Base-by-base conservation (phyloP, 306 rosid species). In the Dicorynia guianensis region DNA sequence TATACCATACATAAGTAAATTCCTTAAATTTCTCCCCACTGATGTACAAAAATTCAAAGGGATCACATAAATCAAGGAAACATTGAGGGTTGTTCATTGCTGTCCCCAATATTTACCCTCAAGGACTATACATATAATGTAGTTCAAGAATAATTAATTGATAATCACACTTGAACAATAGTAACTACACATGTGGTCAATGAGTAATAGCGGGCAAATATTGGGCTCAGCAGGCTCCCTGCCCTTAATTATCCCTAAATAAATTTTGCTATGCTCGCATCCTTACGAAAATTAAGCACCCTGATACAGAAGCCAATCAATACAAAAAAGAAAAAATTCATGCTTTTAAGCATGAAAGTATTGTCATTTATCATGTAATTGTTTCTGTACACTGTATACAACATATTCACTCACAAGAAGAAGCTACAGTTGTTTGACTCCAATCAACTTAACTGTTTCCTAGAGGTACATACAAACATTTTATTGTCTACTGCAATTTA, bases 1-100 rank as follows among this genome's bases (percentile, higher is more conserved):
- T 68, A 76, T 68, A 60, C 56, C 36, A 62, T 30, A 64, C 58
- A 71, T 63, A 57, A 61, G 77, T 11, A 63, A 84, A 56, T 20
- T 63, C 78, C 53, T 50, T 15, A 43, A 55, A 60, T 47, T 70
- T 44, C 42, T 57, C 72, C 53, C 19, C 25, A 61, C 19, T 44
- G 40, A 39, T 65, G 63, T 39, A 72, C 54, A 67, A 48, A 77
- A 48, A 67, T 56, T 77, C 76, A 64, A 59, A 40, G 8, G 46
- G 56, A 38, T 57, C 34, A 49, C 12, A 42, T 49, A 47, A 69
- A 64, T 63, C 30, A 25, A 25, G 30, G 30, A 25, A 25, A 25
- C 30, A 25, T 25, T 25, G 30, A 25, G 30, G 30, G 30, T 25
- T 2, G 30, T 1, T 1, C 30, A 1, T 25, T 25, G 30, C 30